A percentile compares a stretch with the other conserved stretches of the same genome.
phyloP scores from a whole-genome alignment of 228 moss, liverwort and hornwort genomes.

The Sphagnum fallax region DNA sequence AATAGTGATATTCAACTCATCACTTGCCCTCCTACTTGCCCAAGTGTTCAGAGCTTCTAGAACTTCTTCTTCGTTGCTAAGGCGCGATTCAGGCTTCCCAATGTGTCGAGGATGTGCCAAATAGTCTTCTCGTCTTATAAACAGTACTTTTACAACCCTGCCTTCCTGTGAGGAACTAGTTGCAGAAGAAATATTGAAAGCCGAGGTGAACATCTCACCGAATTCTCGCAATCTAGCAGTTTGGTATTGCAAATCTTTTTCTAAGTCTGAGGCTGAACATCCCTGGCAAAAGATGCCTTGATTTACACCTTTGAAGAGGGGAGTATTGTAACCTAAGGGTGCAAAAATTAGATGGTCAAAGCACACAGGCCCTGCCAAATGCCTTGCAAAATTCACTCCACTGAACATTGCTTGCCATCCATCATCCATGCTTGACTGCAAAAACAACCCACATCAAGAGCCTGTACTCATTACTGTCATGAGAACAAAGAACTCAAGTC shows the following conservation, averaged over 20 bases:
- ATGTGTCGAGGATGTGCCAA: conserved; percentile 91
- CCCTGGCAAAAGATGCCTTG: conserved; percentile 56
- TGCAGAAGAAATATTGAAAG: conserved; percentile 22
- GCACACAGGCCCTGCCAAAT: conserved; percentile 73
- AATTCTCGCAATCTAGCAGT: conserved; percentile 82
- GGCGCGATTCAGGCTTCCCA: conserved; percentile 80
- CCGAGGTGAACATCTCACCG: conserved; percentile 66
- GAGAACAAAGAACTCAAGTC: neutral
- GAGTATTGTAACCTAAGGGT: conserved; percentile 83
- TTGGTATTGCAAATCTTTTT: conserved; percentile 21
- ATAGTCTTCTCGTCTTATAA: conserved; percentile 86
- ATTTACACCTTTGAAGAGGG: conserved; percentile 74
- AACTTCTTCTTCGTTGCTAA: conserved; percentile 76
- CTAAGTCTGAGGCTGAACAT: conserved; percentile 38
- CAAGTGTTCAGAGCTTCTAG: conserved; percentile 46
- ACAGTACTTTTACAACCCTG: conserved; percentile 51
- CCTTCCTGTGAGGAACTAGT: conserved; percentile 1
- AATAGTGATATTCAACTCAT: conserved; percentile 20
- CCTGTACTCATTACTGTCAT: neutral
- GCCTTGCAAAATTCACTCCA: conserved; percentile 69
- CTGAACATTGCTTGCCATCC: conserved; percentile 93
- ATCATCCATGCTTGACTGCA: conserved; percentile 93
- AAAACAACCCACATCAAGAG: neutral
- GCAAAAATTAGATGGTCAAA: conserved; percentile 93
- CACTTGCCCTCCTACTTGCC: conserved; percentile 53